Base-by-base conservation (phyloP, 2,329 filamentous ascomycete genomes). In the Botrytis fabae region DNA sequence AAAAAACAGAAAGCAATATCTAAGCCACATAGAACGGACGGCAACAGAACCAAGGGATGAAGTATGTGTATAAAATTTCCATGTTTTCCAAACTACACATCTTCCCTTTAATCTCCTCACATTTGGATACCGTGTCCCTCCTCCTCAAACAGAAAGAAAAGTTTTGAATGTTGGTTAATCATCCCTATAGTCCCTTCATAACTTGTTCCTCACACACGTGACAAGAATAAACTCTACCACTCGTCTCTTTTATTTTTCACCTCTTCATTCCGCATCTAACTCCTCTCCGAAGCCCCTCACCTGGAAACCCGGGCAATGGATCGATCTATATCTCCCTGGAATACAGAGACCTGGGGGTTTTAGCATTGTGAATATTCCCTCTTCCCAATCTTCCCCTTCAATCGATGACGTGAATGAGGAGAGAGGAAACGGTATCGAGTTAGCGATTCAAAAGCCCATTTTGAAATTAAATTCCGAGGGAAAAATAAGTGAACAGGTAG, bases 241-340 rank as follows among this genome's bases (percentile, higher is more conserved):
- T 0, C 44, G 63, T 25, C 63, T 66, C 16, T 51, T 66, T 66
- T 66, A 66, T 38, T 44, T 65, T 1, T 65, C 63, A 6, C 32
- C 63, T 32, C 22, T 51, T 18, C 44, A 25, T 25, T 22, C 42
- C 40, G 20, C 40, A 32, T 32, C 62, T 18, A 25, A 14, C 10
- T 42, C 18, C 16, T 22, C n/a, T 10, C 42, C 1, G 9, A 44
- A 35, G 16, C 4, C 7, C 18, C 28, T 66, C 32, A 66, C 22
- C 32, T 51, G 63, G 63, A 66, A 51, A 38, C 63, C 63, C 22
- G 44, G 44, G 6, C 63, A 66, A 51, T 66, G 44, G 63, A 18
- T 66, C 2, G 44, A 66, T 35, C 44, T 66, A 28, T 51, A n/a
- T n/a, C 63, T 66, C 28, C 63, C 63, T 5, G 44, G 63, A 4